Percentiles rank a stretch among this genome's conserved stretches.
Evolutionary conservation across 495 filamentous ascomycete genomes (phyloP).

Genomic region (Penicillium daleae): DNA sequence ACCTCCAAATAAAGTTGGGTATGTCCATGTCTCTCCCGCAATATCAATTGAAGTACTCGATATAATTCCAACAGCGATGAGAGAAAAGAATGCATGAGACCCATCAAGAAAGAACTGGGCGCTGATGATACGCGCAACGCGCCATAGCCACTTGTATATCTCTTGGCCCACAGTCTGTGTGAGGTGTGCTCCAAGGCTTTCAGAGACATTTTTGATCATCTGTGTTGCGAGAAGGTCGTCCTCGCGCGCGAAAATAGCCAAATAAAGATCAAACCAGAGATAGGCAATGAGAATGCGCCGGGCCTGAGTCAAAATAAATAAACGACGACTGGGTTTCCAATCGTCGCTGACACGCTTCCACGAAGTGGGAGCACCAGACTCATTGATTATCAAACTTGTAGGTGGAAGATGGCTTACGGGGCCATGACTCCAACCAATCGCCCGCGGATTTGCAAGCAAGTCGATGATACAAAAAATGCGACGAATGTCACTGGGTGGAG

Average conservation of each 20-base stretch:
- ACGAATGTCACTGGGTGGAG: background rate
- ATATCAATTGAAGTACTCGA: background rate
- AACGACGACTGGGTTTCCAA: background rate
- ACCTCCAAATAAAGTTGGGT: background rate
- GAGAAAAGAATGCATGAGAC: constrained; percentile 1
- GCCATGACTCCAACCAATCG: constrained; percentile 4
- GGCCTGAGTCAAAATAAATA: background rate
- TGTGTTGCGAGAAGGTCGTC: background rate
- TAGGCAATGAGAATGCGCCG: background rate
- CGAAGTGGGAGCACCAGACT: background rate
- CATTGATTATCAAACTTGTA: background rate
- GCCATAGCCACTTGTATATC: background rate
- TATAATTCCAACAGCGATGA: background rate
- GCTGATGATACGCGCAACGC: constrained; percentile 1
- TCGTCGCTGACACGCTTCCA: background rate
- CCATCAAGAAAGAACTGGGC: constrained; percentile 1
- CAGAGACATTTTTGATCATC: background rate
- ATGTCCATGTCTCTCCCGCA: constrained; percentile 1
- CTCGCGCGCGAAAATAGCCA: background rate
- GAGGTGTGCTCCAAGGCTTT: background rate
- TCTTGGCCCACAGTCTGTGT: background rate
- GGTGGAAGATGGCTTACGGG: constrained; percentile 1
- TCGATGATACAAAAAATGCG: constrained; percentile 3
- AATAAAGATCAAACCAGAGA: constrained; percentile 2
- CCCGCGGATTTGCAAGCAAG: background rate